phyloP scores from a whole-genome alignment of 2,329 filamentous ascomycete species.

The Dothistroma pini region DNA sequence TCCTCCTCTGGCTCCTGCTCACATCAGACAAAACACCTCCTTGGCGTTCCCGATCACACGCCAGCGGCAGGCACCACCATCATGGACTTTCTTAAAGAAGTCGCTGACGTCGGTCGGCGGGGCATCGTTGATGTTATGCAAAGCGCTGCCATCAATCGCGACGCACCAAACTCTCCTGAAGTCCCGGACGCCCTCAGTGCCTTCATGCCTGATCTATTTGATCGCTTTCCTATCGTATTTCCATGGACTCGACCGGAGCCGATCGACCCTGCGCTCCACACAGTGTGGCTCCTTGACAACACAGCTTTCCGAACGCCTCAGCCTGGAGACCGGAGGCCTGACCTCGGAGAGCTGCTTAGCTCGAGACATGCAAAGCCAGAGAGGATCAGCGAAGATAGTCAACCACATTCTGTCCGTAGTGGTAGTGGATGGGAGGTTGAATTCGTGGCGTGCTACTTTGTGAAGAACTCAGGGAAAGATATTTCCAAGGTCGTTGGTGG shows the following conservation, averaged over 20 bases:
- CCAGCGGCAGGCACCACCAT: conserved; percentile 9
- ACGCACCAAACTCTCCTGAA: conserved; percentile 32
- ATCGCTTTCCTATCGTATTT: conserved; percentile 52
- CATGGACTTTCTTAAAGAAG: conserved; percentile 29
- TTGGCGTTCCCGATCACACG: conserved; percentile 11
- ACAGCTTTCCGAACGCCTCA: conserved; percentile 63
- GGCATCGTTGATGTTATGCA: conserved; percentile 28
- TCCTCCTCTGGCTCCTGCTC: neutral
- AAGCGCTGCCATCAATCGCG: conserved; percentile 26
- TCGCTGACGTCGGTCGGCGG: conserved; percentile 29
- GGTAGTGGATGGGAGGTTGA: conserved; percentile 67
- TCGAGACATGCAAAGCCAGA: conserved; percentile 22
- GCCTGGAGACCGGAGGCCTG: conserved; percentile 22
- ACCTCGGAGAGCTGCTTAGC: conserved; percentile 20
- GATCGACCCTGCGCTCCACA: conserved; percentile 62
- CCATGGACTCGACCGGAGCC: conserved; percentile 34
- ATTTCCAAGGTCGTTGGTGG: conserved; percentile 66
- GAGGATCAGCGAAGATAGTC: conserved; percentile 32
- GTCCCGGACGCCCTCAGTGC: conserved; percentile 31
- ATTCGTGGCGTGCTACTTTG: conserved; percentile 78
- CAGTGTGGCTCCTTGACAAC: conserved; percentile 87
- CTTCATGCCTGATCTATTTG: conserved; percentile 35
- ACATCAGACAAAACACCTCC: neutral
- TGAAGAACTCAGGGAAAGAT: conserved; percentile 63
- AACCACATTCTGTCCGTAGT: conserved; percentile 18